Base-by-base conservation (phyloP, 345 rosid genomes). In the Eucalyptus pauciflora region DNA sequence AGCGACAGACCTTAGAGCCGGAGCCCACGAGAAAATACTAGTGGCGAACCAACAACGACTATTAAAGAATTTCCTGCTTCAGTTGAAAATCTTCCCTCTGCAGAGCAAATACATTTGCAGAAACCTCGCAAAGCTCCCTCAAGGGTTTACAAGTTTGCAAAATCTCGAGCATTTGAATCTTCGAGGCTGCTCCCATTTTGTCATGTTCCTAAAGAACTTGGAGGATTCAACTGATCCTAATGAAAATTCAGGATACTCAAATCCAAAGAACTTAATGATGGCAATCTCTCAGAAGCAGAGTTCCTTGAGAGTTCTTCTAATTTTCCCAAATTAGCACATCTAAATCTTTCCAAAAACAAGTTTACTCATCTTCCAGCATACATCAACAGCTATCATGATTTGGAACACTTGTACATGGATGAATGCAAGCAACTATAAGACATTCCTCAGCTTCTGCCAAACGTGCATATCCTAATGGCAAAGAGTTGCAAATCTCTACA, bases 41-140 rank as follows among this genome's bases (percentile, higher is more conserved):
- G 10, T 54, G 60, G 27, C 11, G 2, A 54, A 54, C 2, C 10
- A 54, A 54, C 2, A 3, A 54, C 1, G 1, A 22, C 12, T 2
- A 8, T 4, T 54, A 54, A 54, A 54, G 60, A 54, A 54, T 9
- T 54, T 22, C 60, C 2, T 54, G 1, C 27, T 8, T 54, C 5
- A 20, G 11, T 54, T 54, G 27, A 54, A 54, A 22, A 4, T 54
- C 60, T 54, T 54, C 60, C 1, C 27, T 4, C 25, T 22, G 7
- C 7, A 22, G 20, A 20, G 5, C 60, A 54, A 54, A 54, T 54
- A 54, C 60, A 54, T 22, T 54, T 54, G 25, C 2, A 54, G 0
- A 54, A 8, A 22, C 60, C 27, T 54, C 5, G 0, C 60, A 54
- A 54, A 54, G 25, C 27, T 54, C 60, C 27, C 60, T 54, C 64